Evolutionary conservation across 352 stramenopile genomes (phyloP), one percentile per base, ranked within the genome.

Genomic region (Pythium sukuiense): DNA sequence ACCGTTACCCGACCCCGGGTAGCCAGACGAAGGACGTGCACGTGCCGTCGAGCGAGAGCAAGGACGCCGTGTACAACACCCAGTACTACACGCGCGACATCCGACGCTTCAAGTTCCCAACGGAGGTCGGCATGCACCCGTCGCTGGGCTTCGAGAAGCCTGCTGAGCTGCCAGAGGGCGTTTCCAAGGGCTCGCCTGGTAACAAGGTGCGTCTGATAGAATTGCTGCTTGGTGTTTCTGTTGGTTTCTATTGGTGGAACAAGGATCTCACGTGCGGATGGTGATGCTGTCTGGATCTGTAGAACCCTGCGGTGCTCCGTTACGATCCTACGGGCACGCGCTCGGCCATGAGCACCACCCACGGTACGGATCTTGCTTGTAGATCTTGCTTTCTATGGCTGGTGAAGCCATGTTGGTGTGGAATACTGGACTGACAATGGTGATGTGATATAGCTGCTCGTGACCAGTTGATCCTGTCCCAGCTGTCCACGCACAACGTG

Each of bases 21-120:
- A 90, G 79, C 72, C 83, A 92, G 72, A 67, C 81, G 1, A 75
- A 83, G 50, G 72, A 80, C 27, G 80, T 85, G 41, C 79, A 87
- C 71, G 86, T 95, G 63, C 88, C 88, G 32, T 85, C 83, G 27
- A 76, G 60, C 35, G 83, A 89, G 41, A 77, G 62, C 45, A 94
- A 93, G 73, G 88, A 92, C 37, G 79, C 74, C 64, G 62, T 93
- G 53, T 96, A 96, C 83, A 92, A 92, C 71, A 96, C 70, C 45
- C 72, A 95, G 43, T 96, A 95, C 82, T 96, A 96, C 76, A 95
- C 87, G 79, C 85, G 88, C 63, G 88, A 96, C 67, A 81, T 90
- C 50, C 83, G 84, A 55, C 81, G 87, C 69, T 89, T 92, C 66
- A 71, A 71, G 33, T 77, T 74, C 69, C 77, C 86, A 35, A 76